These are phyloP conservation scores for Peronospora farinosa DNA, from an alignment of 352 stramenopile genomes.

Conservation along the genomic window DNA sequence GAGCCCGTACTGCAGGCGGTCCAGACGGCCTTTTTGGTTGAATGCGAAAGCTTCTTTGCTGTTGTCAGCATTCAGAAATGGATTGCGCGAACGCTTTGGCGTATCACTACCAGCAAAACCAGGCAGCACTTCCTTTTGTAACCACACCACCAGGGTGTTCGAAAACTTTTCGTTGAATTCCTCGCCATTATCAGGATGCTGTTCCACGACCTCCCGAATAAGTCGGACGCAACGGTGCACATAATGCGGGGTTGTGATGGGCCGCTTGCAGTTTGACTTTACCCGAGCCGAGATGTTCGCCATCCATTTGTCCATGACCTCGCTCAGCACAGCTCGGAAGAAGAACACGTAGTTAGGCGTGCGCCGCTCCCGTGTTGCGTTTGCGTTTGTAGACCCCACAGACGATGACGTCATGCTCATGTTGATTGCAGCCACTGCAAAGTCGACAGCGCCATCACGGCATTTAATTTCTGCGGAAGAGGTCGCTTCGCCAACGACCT, in stretches of 20 bases:
- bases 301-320: slow-evolving; percentile 89
- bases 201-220: slow-evolving; percentile 77
- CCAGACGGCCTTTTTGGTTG: slow-evolving; percentile 78
- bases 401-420: slow-evolving; percentile 73
- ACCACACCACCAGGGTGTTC: slow-evolving; percentile 77
- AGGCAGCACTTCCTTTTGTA: slow-evolving; percentile 81
- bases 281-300: slow-evolving; percentile 53
- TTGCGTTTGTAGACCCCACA: slow-evolving; percentile 62
- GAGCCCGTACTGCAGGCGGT: slow-evolving; percentile 80
- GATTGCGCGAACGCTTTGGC: slow-evolving; percentile 71
- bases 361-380: slow-evolving; percentile 65
- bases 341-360: slow-evolving; percentile 86
- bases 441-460: slow-evolving; percentile 67
- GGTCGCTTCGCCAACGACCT: slow-evolving; percentile 57
- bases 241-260: slow-evolving; percentile 79
- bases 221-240: slow-evolving; percentile 79
- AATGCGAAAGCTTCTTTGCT: slow-evolving; percentile 75
- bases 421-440: slow-evolving; percentile 64
- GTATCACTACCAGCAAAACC: slow-evolving; percentile 74
- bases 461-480: slow-evolving; percentile 49
- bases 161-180: slow-evolving; percentile 83
- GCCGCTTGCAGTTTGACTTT: slow-evolving; percentile 66
- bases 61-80: slow-evolving; percentile 75
- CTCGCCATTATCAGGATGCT: slow-evolving; percentile 75
- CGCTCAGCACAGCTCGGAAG: slow-evolving; percentile 69